Base-by-base conservation (phyloP, 2,329 filamentous ascomycete species). In the Clarireedia hainanense region DNA sequence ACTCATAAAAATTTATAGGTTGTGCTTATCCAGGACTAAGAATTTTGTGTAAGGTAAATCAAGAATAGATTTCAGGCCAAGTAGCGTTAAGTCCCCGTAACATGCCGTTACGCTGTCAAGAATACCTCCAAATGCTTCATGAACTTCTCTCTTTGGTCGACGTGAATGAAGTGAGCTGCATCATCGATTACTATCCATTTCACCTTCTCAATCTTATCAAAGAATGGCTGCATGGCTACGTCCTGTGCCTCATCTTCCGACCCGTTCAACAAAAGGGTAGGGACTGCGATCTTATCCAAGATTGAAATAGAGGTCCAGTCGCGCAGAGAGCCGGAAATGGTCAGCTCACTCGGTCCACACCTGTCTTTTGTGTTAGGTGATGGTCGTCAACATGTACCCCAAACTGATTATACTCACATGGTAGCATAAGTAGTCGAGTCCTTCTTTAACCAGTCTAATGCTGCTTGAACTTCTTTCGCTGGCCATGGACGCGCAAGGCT, bases 171-270 rank as follows among this genome's bases (percentile, higher is more conserved):
- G 52, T 73, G 71, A 2, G 68, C 64, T 1, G 69, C 69, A 49
- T 69, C 60, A 2, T 69, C 67, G n/a, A 73, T 40, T 3, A 63
- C 70, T 6, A 73, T 56, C 71, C 68, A 73, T 55, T 71, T 70
- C 2, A 65, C 68, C 34, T 70, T 69, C n/a, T 56, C 30, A 26
- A 73, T 71, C 17, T 64, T 49, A 4, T 70, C 62, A 47, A 71
- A 71, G 47, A 70, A 73, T 3, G 69, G 66, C 43, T 64, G 63
- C 65, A 71, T 67, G 0, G 65, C 63, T 0, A 65, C 64, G 50
- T 73, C 69, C 42, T 71, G 67, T 3, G 67, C 69, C 56, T 72
- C 68, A 43, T 73, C 71, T 3, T 70, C 56, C 0, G 55, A 46
- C 2, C 70, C 72, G 39, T 73, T 71, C 10, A 73, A 63, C 9